Conservation (phyloP, 2,329 filamentous ascomycete genomes). For the Blastomyces silverae region DNA sequence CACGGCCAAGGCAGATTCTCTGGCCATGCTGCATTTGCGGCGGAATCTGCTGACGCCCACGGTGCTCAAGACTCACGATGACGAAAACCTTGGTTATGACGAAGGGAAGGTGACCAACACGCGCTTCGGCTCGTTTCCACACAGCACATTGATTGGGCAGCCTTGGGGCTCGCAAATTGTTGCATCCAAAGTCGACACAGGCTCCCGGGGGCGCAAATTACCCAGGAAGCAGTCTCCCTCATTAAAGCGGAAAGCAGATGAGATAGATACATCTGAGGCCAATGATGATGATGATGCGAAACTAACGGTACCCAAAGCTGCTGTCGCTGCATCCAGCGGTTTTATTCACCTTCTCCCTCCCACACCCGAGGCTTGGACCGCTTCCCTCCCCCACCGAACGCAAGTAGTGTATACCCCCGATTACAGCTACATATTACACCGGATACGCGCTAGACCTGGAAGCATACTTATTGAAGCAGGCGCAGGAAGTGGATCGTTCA, state of each 20-base stretch:
- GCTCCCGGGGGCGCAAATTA: constrained; percentile 68
- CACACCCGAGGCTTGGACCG: constrained; percentile 47
- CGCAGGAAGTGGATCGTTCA: constrained; percentile 49
- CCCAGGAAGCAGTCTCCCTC: constrained; percentile 27
- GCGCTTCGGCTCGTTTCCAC: constrained; percentile 83
- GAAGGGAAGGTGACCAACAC: constrained; percentile 82
- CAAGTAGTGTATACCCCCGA: constrained; percentile 50
- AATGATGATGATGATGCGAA: constrained; percentile 28
- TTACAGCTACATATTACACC: constrained; percentile 48
- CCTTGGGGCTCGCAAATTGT: constrained; percentile 90
- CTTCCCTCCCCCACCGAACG: constrained; percentile 46
- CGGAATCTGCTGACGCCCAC: constrained; percentile 77
- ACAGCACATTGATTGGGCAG: constrained; percentile 66
- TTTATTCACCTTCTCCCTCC: constrained; percentile 46
- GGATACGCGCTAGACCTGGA: constrained; percentile 43
- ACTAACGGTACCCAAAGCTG: constrained; percentile 27
- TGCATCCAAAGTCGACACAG: constrained; percentile 84
- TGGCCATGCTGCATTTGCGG: constrained; percentile 82
- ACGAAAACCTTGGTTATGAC: constrained; percentile 62
- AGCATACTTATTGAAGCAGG: constrained; percentile 46
- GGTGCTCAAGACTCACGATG: constrained; percentile 57
- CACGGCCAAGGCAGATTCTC: constrained; percentile 55
- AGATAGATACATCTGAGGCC: constrained; percentile 33
- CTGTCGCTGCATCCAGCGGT: constrained; percentile 40
- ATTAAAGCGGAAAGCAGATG: constrained; percentile 25